phyloP scores from a whole-genome alignment of 352 stramenopile genomes.

The Pythium insidiosum region DNA sequence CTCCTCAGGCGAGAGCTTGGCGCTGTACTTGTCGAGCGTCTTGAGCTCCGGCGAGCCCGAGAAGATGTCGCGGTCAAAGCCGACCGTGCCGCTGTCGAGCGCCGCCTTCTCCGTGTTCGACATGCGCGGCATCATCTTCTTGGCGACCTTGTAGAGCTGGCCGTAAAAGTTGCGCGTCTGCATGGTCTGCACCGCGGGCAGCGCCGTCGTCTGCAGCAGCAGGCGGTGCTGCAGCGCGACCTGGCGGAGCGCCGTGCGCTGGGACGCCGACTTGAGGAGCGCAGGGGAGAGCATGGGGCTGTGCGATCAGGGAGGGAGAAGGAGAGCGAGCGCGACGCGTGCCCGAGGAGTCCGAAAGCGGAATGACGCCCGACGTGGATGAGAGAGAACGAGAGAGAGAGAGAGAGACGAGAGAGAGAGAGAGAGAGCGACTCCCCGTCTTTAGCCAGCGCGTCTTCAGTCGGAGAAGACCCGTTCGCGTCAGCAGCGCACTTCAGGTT shows the following conservation, averaged over 20 bases:
- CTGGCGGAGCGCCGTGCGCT: slow-evolving; percentile 22
- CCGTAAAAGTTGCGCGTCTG: slow-evolving; percentile 83
- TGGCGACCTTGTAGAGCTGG: slow-evolving; percentile 90
- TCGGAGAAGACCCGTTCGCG: not conserved
- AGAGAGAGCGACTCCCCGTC: not conserved
- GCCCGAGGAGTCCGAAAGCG: slow-evolving; percentile 7
- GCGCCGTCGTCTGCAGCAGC: slow-evolving; percentile 11
- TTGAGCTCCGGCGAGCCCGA: slow-evolving; percentile 88
- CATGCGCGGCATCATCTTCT: slow-evolving; percentile 94
- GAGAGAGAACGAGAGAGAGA: not conserved
- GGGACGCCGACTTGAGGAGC: slow-evolving; percentile 31
- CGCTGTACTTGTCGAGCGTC: slow-evolving; percentile 92
- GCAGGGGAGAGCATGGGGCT: slow-evolving; percentile 23
- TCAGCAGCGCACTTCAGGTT: no score
- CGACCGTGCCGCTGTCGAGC: slow-evolving; percentile 92
- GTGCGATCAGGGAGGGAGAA: not conserved
- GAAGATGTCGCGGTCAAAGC: slow-evolving; percentile 98
- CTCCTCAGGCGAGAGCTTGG: slow-evolving; percentile 90
- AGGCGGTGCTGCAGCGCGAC: slow-evolving; percentile 3
- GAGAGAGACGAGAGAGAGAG: not conserved
- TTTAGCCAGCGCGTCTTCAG: not conserved
- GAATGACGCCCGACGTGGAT: slow-evolving; percentile 1
- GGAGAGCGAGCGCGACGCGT: not conserved
- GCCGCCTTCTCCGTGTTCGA: slow-evolving; percentile 94
- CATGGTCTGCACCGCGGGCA: slow-evolving; percentile 42